Evolutionary conservation across 2,329 filamentous ascomycete species (phyloP), one percentile per base, ranked within the genome.

Genomic region (Rhynchosporium secalis): DNA sequence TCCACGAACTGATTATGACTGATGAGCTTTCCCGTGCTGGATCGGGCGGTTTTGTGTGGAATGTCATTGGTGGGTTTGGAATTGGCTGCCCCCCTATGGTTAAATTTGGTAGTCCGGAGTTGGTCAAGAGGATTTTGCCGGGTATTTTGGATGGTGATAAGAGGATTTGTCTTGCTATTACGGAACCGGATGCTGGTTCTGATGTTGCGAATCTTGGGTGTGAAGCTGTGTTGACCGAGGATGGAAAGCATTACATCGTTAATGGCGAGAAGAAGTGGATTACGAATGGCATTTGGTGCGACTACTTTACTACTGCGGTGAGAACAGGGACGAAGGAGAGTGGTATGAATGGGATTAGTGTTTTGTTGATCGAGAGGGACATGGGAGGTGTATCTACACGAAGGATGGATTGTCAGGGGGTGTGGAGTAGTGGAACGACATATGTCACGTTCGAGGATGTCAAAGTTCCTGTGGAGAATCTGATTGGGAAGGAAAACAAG

Each of bases 201-300:
- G 95, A 99, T 75, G 95, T 99, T 9, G 95, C 95, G 63, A 98
- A 96, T 78, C 76, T 99, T 69, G 95, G 88, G 13, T 98, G 94
- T 77, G 93, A 98, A 81, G 95, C 95, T 31, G 96, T 96, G 82
- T 84, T 98, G 62, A 91, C 85, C 66, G 90, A 95, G 71, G 95
- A 99, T 72, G 95, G 95, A 73, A 98, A 98, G 82, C 92, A 98
- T 80, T 99, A 96, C 79, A 98, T 98, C 70, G 95, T 99, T 78
- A 99, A 98, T 74, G 95, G 95, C 60, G 94, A 97, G 86, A 98
- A 99, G 89, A 99, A 99, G 81, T 98, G 95, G 94, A 98, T 98
- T 77, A 98, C 94, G 72, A 99, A 99, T 78, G 95, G 95, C 73
- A 86, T 97, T 73, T 97, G 92, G 92, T 86, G 83, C 66, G 95